Evolutionary conservation across 1,284 basidiomycete species (phyloP).

Genomic region (Fomitiporia mediterranea): DNA sequence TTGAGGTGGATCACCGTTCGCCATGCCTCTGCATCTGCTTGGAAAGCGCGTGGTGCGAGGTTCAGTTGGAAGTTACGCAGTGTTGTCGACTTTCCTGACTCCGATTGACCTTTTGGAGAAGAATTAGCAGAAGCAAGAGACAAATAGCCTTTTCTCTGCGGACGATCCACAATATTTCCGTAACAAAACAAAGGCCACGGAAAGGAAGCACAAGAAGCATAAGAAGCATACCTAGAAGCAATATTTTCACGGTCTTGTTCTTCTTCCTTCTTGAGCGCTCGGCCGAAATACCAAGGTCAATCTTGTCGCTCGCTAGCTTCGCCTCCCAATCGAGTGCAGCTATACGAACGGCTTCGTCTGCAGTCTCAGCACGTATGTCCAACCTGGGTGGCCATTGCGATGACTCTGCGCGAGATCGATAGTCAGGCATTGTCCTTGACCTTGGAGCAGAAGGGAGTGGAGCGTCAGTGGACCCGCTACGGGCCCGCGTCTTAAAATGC

Average conservation of each 20-base stretch:
- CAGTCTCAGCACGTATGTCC: conserved; percentile 28
- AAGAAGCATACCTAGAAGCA: conserved; percentile 47
- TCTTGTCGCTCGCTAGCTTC: conserved; percentile 47
- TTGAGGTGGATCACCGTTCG: conserved; percentile 60
- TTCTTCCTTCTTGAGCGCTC: conserved; percentile 41
- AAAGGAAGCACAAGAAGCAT: neutral
- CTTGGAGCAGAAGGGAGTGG: neutral
- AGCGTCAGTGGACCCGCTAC: neutral
- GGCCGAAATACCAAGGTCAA: conserved; percentile 44
- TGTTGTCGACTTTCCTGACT: conserved; percentile 63
- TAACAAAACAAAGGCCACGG: neutral
- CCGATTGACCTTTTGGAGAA: conserved; percentile 48
- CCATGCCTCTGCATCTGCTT: conserved; percentile 53
- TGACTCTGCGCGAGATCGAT: neutral
- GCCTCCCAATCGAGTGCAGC: conserved; percentile 47
- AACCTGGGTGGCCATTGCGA: conserved; percentile 14
- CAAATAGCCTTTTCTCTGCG: neutral
- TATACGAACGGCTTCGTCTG: conserved; percentile 35
- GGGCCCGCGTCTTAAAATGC: neutral
- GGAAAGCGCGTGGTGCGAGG: conserved; percentile 55
- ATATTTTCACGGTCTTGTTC: conserved; percentile 41
- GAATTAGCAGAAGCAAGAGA: neutral
- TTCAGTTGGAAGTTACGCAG: conserved; percentile 61
- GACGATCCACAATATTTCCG: neutral
- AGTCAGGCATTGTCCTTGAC: neutral